phyloP scores from a whole-genome alignment of 2,329 filamentous ascomycete genomes.

The Colletotrichum eleusines region DNA sequence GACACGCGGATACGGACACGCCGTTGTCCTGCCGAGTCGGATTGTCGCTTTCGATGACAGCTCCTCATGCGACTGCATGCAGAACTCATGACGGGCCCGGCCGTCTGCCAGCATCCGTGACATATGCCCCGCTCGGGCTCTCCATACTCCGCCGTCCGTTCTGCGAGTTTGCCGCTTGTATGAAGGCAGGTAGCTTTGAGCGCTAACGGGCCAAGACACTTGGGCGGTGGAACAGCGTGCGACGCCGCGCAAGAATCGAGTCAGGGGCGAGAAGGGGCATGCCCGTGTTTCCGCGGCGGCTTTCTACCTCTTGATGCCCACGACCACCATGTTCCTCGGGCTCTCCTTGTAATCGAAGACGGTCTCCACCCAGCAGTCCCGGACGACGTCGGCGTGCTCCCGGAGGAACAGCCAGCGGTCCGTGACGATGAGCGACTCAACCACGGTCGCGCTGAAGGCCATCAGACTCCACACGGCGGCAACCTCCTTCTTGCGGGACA shows the following conservation, averaged over 20 bases:
- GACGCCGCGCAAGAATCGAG: neutral
- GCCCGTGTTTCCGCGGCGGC: neutral
- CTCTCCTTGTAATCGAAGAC: constrained; percentile 91
- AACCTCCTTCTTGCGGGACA: constrained; percentile 79
- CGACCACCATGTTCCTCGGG: constrained; percentile 91
- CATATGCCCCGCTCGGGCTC: neutral
- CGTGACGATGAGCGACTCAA: constrained; percentile 89
- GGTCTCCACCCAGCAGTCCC: constrained; percentile 88
- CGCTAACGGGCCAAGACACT: neutral
- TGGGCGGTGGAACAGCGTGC: neutral
- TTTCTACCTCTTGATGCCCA: constrained; percentile 80
- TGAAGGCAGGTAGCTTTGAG: neutral
- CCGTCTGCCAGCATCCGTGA: neutral
- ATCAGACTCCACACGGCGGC: constrained; percentile 93
- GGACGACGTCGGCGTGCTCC: constrained; percentile 78
- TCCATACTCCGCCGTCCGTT: neutral
- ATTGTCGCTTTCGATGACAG: neutral
- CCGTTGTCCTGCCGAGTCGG: constrained; percentile 3
- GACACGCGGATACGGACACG: neutral
- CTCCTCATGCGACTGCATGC: constrained; percentile 20
- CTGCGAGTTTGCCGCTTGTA: constrained; percentile 11
- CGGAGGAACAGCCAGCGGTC: constrained; percentile 90
- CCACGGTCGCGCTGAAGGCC: constrained; percentile 91
- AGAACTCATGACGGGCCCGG: neutral
- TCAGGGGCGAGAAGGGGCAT: constrained; percentile 4